These are phyloP conservation scores for Trichoderma sp. DNA, from an alignment of 2,329 filamentous ascomycete genomes.

Conservation along the genomic window DNA sequence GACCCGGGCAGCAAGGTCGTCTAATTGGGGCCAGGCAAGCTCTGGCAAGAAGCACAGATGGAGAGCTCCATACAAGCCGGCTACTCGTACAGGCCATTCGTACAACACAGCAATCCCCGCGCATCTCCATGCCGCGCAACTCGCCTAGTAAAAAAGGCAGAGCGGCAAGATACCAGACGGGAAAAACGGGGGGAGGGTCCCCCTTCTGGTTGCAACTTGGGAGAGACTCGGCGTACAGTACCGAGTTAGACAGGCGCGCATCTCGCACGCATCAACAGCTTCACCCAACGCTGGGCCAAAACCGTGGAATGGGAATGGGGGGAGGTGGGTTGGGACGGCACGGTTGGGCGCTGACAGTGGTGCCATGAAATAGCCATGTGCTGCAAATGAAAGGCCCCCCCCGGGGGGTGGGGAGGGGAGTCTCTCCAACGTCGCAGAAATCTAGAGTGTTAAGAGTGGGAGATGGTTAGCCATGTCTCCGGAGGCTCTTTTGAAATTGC, in stretches of 20 bases:
- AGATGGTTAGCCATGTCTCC: background rate
- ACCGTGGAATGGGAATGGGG: background rate
- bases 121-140: background rate
- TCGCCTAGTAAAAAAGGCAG: background rate
- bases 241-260: background rate
- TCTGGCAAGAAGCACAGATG: background rate
- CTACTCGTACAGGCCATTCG: background rate
- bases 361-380: constrained; percentile 11
- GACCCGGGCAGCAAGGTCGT: background rate
- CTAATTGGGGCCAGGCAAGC: background rate
- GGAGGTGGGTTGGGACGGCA: constrained; percentile 13
- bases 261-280: background rate
- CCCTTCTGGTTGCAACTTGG: background rate
- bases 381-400: constrained; percentile 3
- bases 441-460: background rate
- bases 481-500: background rate
- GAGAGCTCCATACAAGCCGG: background rate
- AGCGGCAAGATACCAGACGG: background rate
- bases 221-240: background rate
- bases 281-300: background rate
- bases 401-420: background rate
- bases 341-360: constrained; percentile 16
- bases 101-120: background rate
- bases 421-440: background rate
- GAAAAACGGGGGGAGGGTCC: background rate